These are phyloP conservation scores for Apophysomyces sp. DNA, from an alignment of 371 early-diverging fungal species.

Conservation along the genomic window DNA sequence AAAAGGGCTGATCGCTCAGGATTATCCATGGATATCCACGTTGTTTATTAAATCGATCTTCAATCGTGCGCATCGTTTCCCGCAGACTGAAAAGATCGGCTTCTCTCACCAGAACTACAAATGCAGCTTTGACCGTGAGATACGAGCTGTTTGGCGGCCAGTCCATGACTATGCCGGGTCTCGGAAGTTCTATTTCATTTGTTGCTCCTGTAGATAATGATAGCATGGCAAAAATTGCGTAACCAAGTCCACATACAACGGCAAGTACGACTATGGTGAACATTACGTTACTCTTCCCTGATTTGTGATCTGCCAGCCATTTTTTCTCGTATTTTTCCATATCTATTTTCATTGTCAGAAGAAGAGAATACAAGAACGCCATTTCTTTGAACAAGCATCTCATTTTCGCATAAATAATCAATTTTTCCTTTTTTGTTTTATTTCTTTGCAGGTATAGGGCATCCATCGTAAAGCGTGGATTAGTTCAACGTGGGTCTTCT, in stretches of 20 bases:
- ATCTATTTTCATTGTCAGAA: neutral
- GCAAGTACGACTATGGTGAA: neutral
- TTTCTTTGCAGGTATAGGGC: too few relatives aligned
- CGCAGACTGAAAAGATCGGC: slow-evolving; percentile 19
- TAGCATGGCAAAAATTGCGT: neutral
- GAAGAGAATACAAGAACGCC: neutral
- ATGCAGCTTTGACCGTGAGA: slow-evolving; percentile 22
- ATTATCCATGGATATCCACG: slow-evolving; percentile 41
- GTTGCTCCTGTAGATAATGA: neutral
- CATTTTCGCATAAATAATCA: neutral
- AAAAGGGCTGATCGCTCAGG: slow-evolving; percentile 26
- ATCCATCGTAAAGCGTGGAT: too few relatives aligned
- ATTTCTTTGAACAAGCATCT: neutral
- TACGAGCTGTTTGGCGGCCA: neutral
- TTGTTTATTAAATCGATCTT: slow-evolving; percentile 28
- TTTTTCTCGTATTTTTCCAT: neutral
- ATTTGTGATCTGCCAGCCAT: neutral
- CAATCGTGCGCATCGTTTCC: slow-evolving; percentile 30
- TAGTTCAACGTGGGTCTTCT: too few relatives aligned
- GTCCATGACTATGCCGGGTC: neutral
- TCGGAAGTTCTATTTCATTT: neutral
- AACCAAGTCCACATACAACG: neutral
- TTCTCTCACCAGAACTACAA: slow-evolving; percentile 27
- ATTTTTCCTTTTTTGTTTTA: neutral
- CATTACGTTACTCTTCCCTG: neutral